Conservation (phyloP, 2,329 filamentous ascomycete species). For the Ascochyta clinopodiicola region DNA sequence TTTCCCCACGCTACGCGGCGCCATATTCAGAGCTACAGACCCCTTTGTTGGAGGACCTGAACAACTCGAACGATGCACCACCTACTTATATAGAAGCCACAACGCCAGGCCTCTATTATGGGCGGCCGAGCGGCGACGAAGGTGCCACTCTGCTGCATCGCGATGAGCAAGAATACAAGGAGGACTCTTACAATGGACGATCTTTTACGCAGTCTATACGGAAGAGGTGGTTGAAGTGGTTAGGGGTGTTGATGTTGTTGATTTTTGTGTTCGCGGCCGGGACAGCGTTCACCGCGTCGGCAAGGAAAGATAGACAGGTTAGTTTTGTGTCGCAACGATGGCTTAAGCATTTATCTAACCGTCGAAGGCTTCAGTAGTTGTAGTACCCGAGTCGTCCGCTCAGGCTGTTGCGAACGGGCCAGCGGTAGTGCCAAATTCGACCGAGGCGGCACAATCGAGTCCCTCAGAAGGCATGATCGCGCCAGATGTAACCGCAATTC, state of each 20-base stretch:
- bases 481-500: constrained; percentile 7
- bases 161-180: constrained; percentile 31
- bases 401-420: constrained; percentile 20
- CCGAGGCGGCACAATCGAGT: neutral
- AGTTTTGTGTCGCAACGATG: neutral
- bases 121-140: constrained; percentile 38
- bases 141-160: constrained; percentile 34
- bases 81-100: constrained; percentile 46
- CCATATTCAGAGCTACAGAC: constrained; percentile 28
- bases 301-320: constrained; percentile 30
- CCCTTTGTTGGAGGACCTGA: constrained; percentile 34
- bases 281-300: constrained; percentile 24
- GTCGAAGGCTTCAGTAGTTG: neutral
- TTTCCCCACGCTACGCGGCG: constrained; percentile 19
- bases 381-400: constrained; percentile 13
- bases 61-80: constrained; percentile 32
- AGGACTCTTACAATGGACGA: constrained; percentile 28
- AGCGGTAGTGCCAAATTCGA: constrained; percentile 14
- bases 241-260: constrained; percentile 27
- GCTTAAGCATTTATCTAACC: neutral
- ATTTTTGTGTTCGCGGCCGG: constrained; percentile 33
- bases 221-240: constrained; percentile 30
- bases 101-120: constrained; percentile 40
- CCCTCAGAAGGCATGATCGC: constrained; percentile 12
- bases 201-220: constrained; percentile 29